phyloP scores from a whole-genome alignment of 2,329 filamentous ascomycete genomes.

The Penicillium sp. region DNA sequence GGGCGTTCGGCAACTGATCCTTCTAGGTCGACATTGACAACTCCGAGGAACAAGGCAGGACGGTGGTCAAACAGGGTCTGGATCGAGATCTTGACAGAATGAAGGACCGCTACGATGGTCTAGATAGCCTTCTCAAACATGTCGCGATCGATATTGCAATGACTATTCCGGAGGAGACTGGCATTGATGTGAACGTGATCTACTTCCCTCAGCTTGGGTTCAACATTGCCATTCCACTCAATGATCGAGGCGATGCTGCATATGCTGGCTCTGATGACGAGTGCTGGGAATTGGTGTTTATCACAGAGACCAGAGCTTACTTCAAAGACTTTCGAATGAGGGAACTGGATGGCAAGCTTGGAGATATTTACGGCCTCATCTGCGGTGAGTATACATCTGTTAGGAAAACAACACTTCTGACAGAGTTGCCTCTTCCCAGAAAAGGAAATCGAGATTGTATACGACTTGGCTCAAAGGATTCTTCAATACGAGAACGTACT shows the following conservation, averaged over 20 bases:
- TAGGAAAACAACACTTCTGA: not conserved
- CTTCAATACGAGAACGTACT: constrained; percentile 67
- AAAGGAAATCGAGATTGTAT: constrained; percentile 82
- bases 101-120: constrained; percentile 72
- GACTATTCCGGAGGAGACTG: constrained; percentile 58
- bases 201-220: constrained; percentile 93
- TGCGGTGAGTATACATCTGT: constrained; percentile 57
- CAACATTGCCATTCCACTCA: constrained; percentile 68
- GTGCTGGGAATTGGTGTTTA: constrained; percentile 74
- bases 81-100: constrained; percentile 72
- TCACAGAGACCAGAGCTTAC: constrained; percentile 67
- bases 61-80: constrained; percentile 69
- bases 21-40: constrained; percentile 70
- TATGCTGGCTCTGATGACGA: constrained; percentile 63
- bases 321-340: constrained; percentile 84
- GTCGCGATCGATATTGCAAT: constrained; percentile 63
- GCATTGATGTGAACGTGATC: constrained; percentile 68
- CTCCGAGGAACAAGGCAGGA: constrained; percentile 67
- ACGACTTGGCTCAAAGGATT: constrained; percentile 68
- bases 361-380: constrained; percentile 81
- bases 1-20: constrained; percentile 11
- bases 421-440: constrained; percentile 49
- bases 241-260: constrained; percentile 58
- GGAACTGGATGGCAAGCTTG: constrained; percentile 75
- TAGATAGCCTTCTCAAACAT: constrained; percentile 68